phyloP scores from a whole-genome alignment of 163 green algal genomes.

The Volvox carteri region DNA sequence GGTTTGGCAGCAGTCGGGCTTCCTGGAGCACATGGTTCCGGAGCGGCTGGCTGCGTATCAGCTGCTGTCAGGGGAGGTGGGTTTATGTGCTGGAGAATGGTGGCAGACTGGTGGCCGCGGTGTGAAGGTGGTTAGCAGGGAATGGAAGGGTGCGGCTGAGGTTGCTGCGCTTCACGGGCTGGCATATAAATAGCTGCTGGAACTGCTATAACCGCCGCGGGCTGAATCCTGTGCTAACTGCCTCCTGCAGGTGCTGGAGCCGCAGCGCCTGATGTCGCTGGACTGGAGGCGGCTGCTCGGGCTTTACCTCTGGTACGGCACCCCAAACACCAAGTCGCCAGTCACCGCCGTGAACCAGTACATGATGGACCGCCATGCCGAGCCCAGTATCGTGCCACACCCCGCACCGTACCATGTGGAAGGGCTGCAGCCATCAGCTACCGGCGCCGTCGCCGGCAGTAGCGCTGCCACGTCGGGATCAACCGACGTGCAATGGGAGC shows the following conservation, averaged over 20 bases:
- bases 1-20: constrained; percentile 45
- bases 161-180: too few species aligned
- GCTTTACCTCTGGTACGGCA: constrained; percentile 82
- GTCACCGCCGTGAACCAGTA: constrained; percentile 31
- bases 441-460: constrained; percentile 3
- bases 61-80: constrained; percentile 80
- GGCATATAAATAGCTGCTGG: too few species aligned
- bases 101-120: too few species aligned
- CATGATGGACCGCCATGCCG: constrained; percentile 20
- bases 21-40: constrained; percentile 57
- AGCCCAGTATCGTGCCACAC: constrained; percentile 43
- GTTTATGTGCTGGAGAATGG: not conserved
- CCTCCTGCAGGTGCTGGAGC: constrained; percentile 66
- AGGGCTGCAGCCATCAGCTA: constrained; percentile 53
- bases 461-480: constrained; percentile 31
- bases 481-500: constrained; percentile 60
- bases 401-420: constrained; percentile 51
- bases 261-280: constrained; percentile 62
- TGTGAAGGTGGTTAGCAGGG: too few species aligned
- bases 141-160: too few species aligned
- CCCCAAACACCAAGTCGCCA: not conserved
- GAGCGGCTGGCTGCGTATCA: constrained; percentile 70
- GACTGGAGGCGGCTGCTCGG: constrained; percentile 89
- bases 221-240: too few species aligned
- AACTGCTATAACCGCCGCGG: too few species aligned